phyloP scores from a whole-genome alignment of 1,139 yeast genomes.

The Pneumocystis murina region DNA sequence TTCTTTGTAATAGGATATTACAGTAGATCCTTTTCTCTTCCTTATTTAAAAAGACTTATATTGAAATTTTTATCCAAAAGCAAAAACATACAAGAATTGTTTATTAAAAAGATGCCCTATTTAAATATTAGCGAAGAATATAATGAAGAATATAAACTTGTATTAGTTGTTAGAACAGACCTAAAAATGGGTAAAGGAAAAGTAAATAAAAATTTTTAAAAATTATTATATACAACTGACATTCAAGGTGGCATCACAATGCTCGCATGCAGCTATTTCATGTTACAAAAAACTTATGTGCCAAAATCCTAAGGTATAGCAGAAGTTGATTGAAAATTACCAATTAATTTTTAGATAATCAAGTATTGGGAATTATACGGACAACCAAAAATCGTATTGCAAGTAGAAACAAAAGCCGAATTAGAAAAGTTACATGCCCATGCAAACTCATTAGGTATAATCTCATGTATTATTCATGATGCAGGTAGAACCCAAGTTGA shows the following conservation, averaged over 20 bases:
- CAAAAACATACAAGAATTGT: neutral
- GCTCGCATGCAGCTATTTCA: constrained; percentile 93
- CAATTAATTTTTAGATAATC: constrained; percentile 29
- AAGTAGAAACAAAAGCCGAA: constrained; percentile 54
- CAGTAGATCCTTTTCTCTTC: neutral
- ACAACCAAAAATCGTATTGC: constrained; percentile 89
- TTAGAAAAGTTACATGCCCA: constrained; percentile 65
- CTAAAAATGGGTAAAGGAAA: constrained; percentile 89
- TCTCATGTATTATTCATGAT: constrained; percentile 72
- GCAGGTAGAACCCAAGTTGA: constrained; percentile 96
- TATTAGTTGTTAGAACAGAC: constrained; percentile 75
- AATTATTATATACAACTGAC: neutral
- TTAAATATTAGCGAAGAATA: neutral
- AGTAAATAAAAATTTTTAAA: constrained; percentile 4
- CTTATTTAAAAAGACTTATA: neutral
- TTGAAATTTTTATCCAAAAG: neutral
- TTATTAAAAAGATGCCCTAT: neutral
- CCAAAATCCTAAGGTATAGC: constrained; percentile 26
- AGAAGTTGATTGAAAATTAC: constrained; percentile 26
- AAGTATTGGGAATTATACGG: constrained; percentile 75
- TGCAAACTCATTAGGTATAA: constrained; percentile 67
- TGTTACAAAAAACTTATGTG: constrained; percentile 58
- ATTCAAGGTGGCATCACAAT: constrained; percentile 68
- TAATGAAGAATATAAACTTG: constrained; percentile 31
- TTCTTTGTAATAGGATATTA: neutral